Percentiles rank a stretch among this genome's conserved stretches.
Conservation (phyloP, 331 rosid species). For the Arachis monticola region DNA sequence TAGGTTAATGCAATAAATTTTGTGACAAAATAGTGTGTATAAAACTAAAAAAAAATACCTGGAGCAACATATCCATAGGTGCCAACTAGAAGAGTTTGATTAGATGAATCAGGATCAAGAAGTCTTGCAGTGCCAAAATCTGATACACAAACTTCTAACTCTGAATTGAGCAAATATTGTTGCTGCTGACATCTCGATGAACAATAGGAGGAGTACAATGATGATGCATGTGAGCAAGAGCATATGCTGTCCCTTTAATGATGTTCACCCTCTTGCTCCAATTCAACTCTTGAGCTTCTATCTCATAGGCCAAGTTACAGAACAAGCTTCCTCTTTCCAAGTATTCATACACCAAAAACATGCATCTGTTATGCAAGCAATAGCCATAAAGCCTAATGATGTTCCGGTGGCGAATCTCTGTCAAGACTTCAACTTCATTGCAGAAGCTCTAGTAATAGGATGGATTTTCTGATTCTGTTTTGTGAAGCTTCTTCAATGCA, state of each 20-base stretch:
- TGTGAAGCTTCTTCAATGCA: constrained; percentile 17
- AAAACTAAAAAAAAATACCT: constrained; percentile 10
- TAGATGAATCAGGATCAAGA: constrained; percentile 38
- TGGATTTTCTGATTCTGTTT: constrained; percentile 30
- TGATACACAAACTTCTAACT: constrained; percentile 36
- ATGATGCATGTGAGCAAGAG: constrained; percentile 54
- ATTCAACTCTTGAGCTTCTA: constrained; percentile 46
- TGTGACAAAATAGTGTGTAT: too few relatives aligned
- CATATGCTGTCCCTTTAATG: constrained; percentile 41
- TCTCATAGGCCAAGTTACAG: constrained; percentile 35
- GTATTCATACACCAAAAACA: constrained; percentile 52
- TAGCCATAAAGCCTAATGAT: constrained; percentile 47
- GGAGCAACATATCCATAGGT: constrained; percentile 50
- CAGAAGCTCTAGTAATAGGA: constrained; percentile 32
- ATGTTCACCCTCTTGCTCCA: constrained; percentile 52
- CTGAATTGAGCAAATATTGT: constrained; percentile 43
- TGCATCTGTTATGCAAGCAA: constrained; percentile 48
- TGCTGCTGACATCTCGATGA: constrained; percentile 49
- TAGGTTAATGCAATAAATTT: neutral
- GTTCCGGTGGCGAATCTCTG: constrained; percentile 43
- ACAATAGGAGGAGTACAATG: constrained; percentile 47
- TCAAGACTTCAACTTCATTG: constrained; percentile 42
- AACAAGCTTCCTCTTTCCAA: constrained; percentile 57
- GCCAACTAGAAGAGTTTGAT: constrained; percentile 39
- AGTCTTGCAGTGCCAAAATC: constrained; percentile 46